A percentile compares a stretch with the other conserved stretches of the same genome.
Evolutionary conservation across 2,329 filamentous ascomycete genomes (phyloP).

Genomic region (Reticulascus tulasneorum): DNA sequence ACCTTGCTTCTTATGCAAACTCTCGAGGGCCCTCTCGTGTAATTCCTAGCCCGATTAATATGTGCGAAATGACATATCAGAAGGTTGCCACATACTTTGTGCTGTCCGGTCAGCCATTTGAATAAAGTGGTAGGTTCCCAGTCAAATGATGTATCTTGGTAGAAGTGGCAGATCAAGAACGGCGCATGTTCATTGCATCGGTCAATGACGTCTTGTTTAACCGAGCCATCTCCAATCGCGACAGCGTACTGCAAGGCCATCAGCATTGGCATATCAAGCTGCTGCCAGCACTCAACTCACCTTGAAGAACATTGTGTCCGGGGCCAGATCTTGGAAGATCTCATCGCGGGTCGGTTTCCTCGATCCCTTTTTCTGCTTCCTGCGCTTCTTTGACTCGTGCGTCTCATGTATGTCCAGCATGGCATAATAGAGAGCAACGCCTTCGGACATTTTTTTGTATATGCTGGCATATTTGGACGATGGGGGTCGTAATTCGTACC

Average conservation of each 20-base stretch:
- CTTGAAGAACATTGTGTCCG: slow-evolving; percentile 25
- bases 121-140: slow-evolving; percentile 46
- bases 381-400: slow-evolving; percentile 24
- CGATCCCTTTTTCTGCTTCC: slow-evolving; percentile 24
- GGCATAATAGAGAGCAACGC: slow-evolving; percentile 60
- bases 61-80: neutral
- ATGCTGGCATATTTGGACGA: slow-evolving; percentile 51
- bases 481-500: slow-evolving; percentile 61
- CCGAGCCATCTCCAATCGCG: slow-evolving; percentile 48
- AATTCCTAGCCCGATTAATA: slow-evolving; percentile 5
- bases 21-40: slow-evolving; percentile 5
- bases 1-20: slow-evolving; percentile 1
- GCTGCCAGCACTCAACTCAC: slow-evolving; percentile 20
- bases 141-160: slow-evolving; percentile 31
- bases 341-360: slow-evolving; percentile 20
- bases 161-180: slow-evolving; percentile 50
- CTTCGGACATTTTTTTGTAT: slow-evolving; percentile 58
- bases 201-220: slow-evolving; percentile 43
- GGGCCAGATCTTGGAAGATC: slow-evolving; percentile 17
- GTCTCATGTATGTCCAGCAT: slow-evolving; percentile 54
- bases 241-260: slow-evolving; percentile 40
- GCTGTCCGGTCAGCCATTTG: slow-evolving; percentile 40
- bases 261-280: neutral
- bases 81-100: slow-evolving; percentile 30
- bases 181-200: slow-evolving; percentile 44